Conservation (phyloP, 768 basidiomycete species). For the Coprinopsis cinerea region DNA sequence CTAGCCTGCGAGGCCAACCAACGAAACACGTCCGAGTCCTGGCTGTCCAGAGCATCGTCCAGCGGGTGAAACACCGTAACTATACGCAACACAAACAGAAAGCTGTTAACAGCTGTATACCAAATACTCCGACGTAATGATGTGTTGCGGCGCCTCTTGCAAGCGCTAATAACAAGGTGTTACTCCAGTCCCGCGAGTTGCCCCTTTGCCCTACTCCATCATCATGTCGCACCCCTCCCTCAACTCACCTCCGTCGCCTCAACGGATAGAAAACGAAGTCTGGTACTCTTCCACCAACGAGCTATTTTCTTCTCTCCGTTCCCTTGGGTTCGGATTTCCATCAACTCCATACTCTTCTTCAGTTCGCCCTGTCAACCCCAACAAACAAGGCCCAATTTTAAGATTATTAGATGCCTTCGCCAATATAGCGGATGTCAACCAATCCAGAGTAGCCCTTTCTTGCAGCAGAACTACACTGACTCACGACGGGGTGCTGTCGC, state of each 20-base stretch:
- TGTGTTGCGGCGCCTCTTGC: too few species aligned
- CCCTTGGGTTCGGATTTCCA: neutral
- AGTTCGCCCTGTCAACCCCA: neutral
- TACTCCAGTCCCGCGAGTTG: too few species aligned
- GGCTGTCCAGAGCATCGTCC: too few species aligned
- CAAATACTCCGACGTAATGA: too few species aligned
- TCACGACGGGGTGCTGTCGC: neutral
- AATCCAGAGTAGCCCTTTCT: neutral
- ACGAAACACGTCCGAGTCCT: too few species aligned
- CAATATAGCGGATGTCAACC: neutral
- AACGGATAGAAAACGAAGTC: slow-evolving; percentile 5
- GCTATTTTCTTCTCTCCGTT: neutral
- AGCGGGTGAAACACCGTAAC: too few species aligned
- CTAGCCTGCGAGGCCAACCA: too few species aligned
- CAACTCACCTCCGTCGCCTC: neutral
- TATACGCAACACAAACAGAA: too few species aligned
- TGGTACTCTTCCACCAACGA: slow-evolving; percentile 6
- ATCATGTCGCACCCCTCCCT: slow-evolving; percentile 1
- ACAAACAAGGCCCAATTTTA: neutral
- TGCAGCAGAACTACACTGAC: neutral
- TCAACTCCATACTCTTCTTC: neutral
- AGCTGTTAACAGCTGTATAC: too few species aligned
- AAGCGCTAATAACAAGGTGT: too few species aligned
- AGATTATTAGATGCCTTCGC: slow-evolving; percentile 2
- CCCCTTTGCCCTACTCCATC: slow-evolving; percentile 1